phyloP scores from a whole-genome alignment of 805 yeast species.

The Wickerhamiella brachini region DNA sequence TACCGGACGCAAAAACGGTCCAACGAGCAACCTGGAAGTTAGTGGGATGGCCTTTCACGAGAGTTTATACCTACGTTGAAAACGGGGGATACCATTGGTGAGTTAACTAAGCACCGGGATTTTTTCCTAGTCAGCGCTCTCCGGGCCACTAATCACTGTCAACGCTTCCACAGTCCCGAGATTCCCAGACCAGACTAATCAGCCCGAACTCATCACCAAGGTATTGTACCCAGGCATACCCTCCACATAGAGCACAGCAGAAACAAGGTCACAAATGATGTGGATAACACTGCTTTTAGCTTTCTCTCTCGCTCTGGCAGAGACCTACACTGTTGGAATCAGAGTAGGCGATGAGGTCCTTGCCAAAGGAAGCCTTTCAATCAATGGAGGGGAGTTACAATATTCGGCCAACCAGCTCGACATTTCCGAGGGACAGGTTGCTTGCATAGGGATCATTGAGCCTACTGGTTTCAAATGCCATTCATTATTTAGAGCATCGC shows the following conservation, averaged over 20 bases:
- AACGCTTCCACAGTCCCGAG: too few species aligned
- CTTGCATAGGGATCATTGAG: conserved; percentile 8
- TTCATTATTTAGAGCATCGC: conserved; percentile 1
- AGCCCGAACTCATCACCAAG: too few species aligned
- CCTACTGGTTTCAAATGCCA: conserved; percentile 7
- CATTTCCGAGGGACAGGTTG: conserved; percentile 2
- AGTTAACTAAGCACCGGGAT: neutral
- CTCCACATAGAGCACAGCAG: too few species aligned
- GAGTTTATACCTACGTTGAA: conserved; percentile 15
- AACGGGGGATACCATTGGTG: conserved; percentile 14
- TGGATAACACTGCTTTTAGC: neutral
- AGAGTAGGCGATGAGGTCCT: neutral
- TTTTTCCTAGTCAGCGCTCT: neutral
- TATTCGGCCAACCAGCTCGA: neutral
- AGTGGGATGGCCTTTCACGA: neutral
- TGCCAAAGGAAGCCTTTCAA: neutral
- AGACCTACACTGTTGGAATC: neutral
- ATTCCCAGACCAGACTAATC: too few species aligned
- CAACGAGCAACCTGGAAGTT: conserved; percentile 70
- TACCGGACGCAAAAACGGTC: conserved; percentile 79
- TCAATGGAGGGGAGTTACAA: neutral
- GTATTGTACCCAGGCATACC: too few species aligned
- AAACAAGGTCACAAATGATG: too few species aligned
- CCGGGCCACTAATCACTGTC: too few species aligned
- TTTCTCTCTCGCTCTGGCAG: neutral